Evolutionary conservation across 129 eudicot species (phyloP), one percentile per base, ranked within the genome.

Genomic region (Artemisia argyi): DNA sequence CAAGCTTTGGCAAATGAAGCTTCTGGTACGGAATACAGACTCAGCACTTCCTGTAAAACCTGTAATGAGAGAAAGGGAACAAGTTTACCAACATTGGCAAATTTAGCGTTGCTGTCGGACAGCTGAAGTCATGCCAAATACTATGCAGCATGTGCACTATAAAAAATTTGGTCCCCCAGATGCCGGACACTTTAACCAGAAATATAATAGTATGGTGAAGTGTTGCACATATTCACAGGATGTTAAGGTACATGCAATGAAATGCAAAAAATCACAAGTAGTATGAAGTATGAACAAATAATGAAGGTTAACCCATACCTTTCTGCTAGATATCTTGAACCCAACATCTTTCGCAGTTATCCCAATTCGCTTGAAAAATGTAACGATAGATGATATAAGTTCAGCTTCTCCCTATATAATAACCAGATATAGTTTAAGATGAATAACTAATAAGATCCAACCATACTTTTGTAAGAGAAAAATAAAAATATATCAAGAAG

Each of bases 311-410:
- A 1, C 76, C 50, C 80, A 73, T 60, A 95, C 99, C 97, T 95
- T 95, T 78, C 97, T 78, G 80, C 99, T 95, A 48, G 99, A 95
- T 77, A 95, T 81, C 80, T 91, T 90, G 69, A 95, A 95, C 65
- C 97, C 96, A 61, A 95, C 99, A 81, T 95, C 99, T 79, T 88
- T 85, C 77, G 89, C 80, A 71, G 99, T 88, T 72, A 95, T 88
- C 68, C 99, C 99, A 51, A 95, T 83, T 76, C 88, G 87, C 85
- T 95, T 95, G 84, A 90, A 95, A 65, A 95, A 88, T 32, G 99
- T 88, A 75, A 95, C 88, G 73, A 95, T 88, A 61, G 99, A 85
- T 68, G 96, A 84, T 59, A 95, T 88, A n/a, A 95, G 95, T 85
- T 95, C 99, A 47, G 99, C 97, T 81, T 95, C 99, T 61, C 96